Evolutionary conservation across 1,284 basidiomycete species (phyloP), one percentile per base, ranked within the genome.

Genomic region (Pyrrhoderma noxium): DNA sequence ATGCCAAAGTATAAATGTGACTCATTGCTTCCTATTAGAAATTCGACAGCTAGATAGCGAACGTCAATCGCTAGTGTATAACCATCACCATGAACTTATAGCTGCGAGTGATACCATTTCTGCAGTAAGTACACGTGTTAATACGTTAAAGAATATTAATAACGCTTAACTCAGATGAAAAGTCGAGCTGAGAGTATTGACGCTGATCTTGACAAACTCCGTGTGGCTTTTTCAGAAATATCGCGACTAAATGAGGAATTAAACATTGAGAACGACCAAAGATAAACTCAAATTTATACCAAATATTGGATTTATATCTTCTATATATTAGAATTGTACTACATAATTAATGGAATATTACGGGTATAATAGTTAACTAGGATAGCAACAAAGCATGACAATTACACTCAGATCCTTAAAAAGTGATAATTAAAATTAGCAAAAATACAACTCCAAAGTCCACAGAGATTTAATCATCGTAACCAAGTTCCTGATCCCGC

Each of bases 1-100:
- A 11, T 5, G 27, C 11, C 5, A 22, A 40, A 40, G 8, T n/a
- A 40, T 5, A 16, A 40, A 7, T 40, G 8, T 40, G 14, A 18
- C 7, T 14, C 5, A 40, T 8, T 40, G 7, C 14, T 19, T n/a
- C 25, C 27, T 39, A 8, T 3, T 56, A 88, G 90, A 93, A 66
- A 93, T 95, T 54, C 76, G 89, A 40, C 80, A 93, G 58, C 69
- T 95, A 3, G 90, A 94, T 54, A 83, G 86, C 58, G 92, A 94
- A 63, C 75, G 90, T 27, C 93, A 95, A 64, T 88, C 87, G 18
- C 70, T 95, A 36, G 93, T 95, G 2, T 95, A 95, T 64, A 93
- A 95, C 59, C 92, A 95, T 61, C 92, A 95, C 62, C 91, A 93
- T 58, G 92, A 95, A 61, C 80, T 95, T 18, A 93, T 95, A 44